Conservation (phyloP, 2,329 filamentous ascomycete genomes). For the Fusarium verticillioides region DNA sequence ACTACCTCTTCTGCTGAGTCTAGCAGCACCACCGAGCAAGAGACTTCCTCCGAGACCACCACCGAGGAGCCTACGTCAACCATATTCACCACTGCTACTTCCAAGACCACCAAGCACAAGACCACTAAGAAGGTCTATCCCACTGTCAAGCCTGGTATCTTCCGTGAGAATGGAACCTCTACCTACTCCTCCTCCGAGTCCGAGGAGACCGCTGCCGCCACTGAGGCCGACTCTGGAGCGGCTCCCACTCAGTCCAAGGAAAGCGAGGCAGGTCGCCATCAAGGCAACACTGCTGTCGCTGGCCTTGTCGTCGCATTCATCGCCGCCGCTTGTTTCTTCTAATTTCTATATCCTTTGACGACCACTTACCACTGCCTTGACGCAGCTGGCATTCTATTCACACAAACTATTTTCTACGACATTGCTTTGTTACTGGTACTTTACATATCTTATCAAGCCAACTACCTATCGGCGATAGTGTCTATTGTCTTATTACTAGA, state of each 20-base stretch:
- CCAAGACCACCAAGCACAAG: conserved; percentile 29
- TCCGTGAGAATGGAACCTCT: conserved; percentile 62
- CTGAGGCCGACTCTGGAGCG: conserved; percentile 44
- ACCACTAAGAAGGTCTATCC: conserved; percentile 29
- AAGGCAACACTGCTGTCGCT: conserved; percentile 62
- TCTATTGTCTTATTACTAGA: conserved; percentile 46
- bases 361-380: conserved; percentile 13
- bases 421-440: conserved; percentile 39
- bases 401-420: conserved; percentile 32
- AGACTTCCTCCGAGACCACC: conserved; percentile 22
- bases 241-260: conserved; percentile 52
- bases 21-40: conserved; percentile 10
- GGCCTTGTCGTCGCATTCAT: conserved; percentile 67
- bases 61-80: conserved; percentile 36
- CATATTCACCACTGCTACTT: conserved; percentile 42
- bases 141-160: conserved; percentile 57
- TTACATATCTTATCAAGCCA: conserved; percentile 46
- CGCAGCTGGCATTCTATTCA: conserved; percentile 43
- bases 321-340: conserved; percentile 63
- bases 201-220: conserved; percentile 36
- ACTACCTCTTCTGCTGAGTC: conserved; percentile 28
- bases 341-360: conserved; percentile 31
- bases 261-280: conserved; percentile 59
- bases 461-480: conserved; percentile 48
- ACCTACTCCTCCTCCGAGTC: conserved; percentile 24